Evolutionary conservation across 768 basidiomycete genomes (phyloP).

Genomic region (Calocybe indica): DNA sequence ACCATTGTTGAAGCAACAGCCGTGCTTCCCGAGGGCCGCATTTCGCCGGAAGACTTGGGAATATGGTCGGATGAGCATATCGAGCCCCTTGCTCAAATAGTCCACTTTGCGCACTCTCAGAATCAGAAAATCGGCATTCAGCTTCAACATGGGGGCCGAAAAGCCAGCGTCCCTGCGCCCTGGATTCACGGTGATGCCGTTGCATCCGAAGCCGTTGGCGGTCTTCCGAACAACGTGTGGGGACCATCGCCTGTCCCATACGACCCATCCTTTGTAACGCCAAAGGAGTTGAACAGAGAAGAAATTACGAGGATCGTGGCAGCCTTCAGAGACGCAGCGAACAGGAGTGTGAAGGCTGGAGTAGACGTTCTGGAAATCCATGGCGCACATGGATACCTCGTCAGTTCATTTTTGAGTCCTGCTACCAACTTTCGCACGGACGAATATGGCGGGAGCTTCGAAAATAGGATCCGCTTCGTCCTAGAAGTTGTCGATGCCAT

Average conservation of each 20-base stretch:
- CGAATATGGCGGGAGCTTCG: conserved; percentile 65
- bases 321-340: conserved; percentile 48
- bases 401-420: conserved; percentile 55
- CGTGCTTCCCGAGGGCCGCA: conserved; percentile 55
- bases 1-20: conserved; percentile 64
- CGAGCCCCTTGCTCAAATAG: conserved; percentile 39
- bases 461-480: conserved; percentile 61
- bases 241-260: conserved; percentile 50
- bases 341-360: conserved; percentile 51
- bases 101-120: conserved; percentile 67
- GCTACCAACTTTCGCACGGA: conserved; percentile 46
- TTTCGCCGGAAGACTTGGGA: conserved; percentile 59
- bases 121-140: conserved; percentile 70
- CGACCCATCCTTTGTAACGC: conserved; percentile 37
- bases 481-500: conserved; percentile 62
- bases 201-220: conserved; percentile 34
- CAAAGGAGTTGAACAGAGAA: conserved; percentile 49
- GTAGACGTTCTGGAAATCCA: conserved; percentile 61
- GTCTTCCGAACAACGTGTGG: conserved; percentile 45
- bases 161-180: conserved; percentile 57
- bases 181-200: conserved; percentile 39
- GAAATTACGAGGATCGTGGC: conserved; percentile 52
- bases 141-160: conserved; percentile 73
- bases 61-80: conserved; percentile 61
- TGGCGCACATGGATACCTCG: conserved; percentile 57